Percentiles rank a stretch among this genome's conserved stretches.
Evolutionary conservation across 495 filamentous ascomycete species (phyloP).

Genomic region (Sabuloglossum arenarium): DNA sequence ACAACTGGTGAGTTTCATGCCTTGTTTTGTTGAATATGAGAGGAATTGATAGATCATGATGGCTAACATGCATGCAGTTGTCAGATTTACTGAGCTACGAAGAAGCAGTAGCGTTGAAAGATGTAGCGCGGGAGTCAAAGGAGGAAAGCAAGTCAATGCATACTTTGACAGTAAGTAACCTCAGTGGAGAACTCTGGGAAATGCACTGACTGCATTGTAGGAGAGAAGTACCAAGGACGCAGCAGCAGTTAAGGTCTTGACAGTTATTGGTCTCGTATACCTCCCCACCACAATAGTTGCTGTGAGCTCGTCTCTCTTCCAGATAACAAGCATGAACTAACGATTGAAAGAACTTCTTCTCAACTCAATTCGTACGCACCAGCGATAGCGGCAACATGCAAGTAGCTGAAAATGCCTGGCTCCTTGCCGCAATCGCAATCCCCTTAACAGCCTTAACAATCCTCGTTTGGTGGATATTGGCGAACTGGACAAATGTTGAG

Average conservation of each 20-base stretch:
- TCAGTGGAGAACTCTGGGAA: no score
- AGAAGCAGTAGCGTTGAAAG: not conserved
- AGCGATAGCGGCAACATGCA: not conserved
- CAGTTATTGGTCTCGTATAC: conserved; percentile 18
- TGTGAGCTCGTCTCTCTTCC: conserved; percentile 9
- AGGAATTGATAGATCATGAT: not conserved
- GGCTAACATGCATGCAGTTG: not conserved
- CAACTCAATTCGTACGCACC: not conserved
- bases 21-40: not conserved
- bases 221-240: conserved; percentile 17
- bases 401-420: not conserved
- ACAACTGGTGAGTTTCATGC: not conserved
- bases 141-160: not conserved
- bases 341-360: not conserved
- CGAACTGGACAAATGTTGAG: no score
- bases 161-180: no score
- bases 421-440: not conserved
- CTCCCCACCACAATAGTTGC: conserved; percentile 18
- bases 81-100: not conserved
- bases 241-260: conserved; percentile 19
- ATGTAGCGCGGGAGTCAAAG: not conserved
- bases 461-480: not conserved
- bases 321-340: not conserved
- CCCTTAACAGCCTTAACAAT: not conserved
- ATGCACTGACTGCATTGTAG: no score